phyloP scores from a whole-genome alignment of 2,329 filamentous ascomycete species.

The Fusarium miscanthi region DNA sequence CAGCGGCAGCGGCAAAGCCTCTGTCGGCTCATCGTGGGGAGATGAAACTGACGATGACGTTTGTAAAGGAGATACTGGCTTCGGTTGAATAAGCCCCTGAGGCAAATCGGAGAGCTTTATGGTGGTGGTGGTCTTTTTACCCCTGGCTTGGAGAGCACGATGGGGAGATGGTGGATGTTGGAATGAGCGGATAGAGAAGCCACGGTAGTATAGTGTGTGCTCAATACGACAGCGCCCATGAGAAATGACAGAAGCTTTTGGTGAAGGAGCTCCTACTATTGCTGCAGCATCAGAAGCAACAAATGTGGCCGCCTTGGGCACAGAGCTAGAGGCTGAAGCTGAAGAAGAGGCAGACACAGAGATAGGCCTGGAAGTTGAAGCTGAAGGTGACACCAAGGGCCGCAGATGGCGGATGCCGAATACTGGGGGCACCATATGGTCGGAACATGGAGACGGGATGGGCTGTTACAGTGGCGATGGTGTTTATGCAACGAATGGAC shows the following conservation, averaged over 20 bases:
- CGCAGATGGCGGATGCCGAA: constrained; percentile 43
- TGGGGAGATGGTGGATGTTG: constrained; percentile 35
- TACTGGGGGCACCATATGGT: constrained; percentile 42
- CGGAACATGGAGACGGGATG: constrained; percentile 44
- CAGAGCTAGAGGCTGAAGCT: constrained; percentile 14
- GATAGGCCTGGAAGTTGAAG: neutral
- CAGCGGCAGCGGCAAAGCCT: constrained; percentile 13
- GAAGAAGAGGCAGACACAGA: neutral
- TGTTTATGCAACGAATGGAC: constrained; percentile 8
- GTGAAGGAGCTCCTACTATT: constrained; percentile 1
- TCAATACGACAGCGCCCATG: constrained; percentile 1
- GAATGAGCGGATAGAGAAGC: constrained; percentile 35
- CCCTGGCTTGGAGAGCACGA: constrained; percentile 49
- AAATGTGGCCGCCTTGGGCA: constrained; percentile 9
- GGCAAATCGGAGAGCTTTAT: constrained; percentile 68
- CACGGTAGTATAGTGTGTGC: constrained; percentile 15
- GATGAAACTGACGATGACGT: constrained; percentile 31
- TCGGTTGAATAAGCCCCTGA: constrained; percentile 58
- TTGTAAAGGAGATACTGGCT: constrained; percentile 25
- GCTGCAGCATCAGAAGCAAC: neutral
- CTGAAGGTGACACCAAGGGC: constrained; percentile 36
- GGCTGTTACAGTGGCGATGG: constrained; percentile 30
- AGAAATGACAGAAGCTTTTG: neutral
- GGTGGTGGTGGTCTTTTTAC: constrained; percentile 66
- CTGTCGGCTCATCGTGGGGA: constrained; percentile 26